A percentile compares a stretch with the other conserved stretches of the same genome.
These are phyloP conservation scores for Naganishia antarctica DNA, from an alignment of 768 basidiomycete species.

Conservation along the genomic window DNA sequence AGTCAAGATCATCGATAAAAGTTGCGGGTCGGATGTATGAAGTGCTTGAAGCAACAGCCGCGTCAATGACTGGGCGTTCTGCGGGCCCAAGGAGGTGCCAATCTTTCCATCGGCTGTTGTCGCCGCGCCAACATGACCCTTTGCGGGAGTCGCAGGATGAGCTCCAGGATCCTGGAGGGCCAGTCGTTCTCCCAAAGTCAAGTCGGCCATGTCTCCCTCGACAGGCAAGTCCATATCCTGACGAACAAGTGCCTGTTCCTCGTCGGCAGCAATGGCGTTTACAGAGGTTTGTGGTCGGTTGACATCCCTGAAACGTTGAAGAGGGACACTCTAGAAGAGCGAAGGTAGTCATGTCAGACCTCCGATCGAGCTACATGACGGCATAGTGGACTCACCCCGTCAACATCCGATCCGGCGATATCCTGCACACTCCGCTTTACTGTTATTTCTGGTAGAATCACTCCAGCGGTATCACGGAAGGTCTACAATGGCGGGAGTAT, in stretches of 20 bases:
- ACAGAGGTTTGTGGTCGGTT: constrained; percentile 24
- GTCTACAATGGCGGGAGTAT: background rate
- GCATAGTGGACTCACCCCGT: constrained; percentile 22
- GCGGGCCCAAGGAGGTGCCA: constrained; percentile 34
- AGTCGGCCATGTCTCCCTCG: constrained; percentile 79
- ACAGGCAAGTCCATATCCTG: constrained; percentile 38
- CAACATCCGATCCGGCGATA: constrained; percentile 29
- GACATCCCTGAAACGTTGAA: constrained; percentile 38
- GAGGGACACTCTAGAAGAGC: constrained; percentile 23
- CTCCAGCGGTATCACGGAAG: constrained; percentile 24
- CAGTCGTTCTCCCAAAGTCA: constrained; percentile 84
- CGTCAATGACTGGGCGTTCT: constrained; percentile 78
- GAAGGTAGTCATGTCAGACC: background rate
- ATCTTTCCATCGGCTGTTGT: constrained; percentile 8
- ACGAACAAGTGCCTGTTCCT: constrained; percentile 31
- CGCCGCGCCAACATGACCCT: constrained; percentile 46
- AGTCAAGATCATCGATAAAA: constrained; percentile 63
- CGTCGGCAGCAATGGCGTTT: constrained; percentile 33
- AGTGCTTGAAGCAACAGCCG: constrained; percentile 92
- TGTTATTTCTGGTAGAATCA: constrained; percentile 25
- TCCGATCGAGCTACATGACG: background rate
- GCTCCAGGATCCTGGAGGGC: constrained; percentile 55
- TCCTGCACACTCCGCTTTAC: constrained; percentile 43
- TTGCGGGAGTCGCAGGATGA: constrained; percentile 23
- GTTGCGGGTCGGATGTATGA: constrained; percentile 82